Base-by-base conservation (phyloP, 2,329 filamentous ascomycete species). In the Tolypocladium cylindrosporum region DNA sequence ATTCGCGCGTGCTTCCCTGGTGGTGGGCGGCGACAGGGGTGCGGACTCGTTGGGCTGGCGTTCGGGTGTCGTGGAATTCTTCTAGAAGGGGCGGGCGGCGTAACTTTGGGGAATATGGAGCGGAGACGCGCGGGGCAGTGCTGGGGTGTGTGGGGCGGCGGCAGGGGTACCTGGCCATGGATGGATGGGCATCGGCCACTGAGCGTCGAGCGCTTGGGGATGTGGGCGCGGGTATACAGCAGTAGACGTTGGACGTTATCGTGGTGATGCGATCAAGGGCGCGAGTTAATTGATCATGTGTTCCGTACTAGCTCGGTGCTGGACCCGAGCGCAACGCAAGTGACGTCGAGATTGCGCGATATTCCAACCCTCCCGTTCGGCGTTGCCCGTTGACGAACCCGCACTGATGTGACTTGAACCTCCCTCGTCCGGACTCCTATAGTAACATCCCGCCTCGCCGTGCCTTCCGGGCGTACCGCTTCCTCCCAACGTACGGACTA, bases 51-150 rank as follows among this genome's bases (percentile, higher is more conserved):
- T 34, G 1, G 21, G 5, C 27, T 14, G 36, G 9, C 36, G 52
- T 39, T 51, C 36, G 65, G 65, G 61, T 66, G 62, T 63, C 64
- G 63, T 64, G 66, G 67, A 69, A 70, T 66, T 65, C 65, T 70
- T 70, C 68, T 67, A 65, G 68, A 70, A 70, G 67, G 61, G 61
- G 60, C 60, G n/a, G 61, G 57, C 51, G 51, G 56, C 59, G 58
- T 61, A 58, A 51, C 48, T 4, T 21, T 51, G 31, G 48, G 48
- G 48, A 36, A 51, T 8, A 3, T 13, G 16, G 31, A 21, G 48
- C 48, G 31, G 19, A 37, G 48, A 51, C 19, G 48, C 31, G 31
- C 27, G 48, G 48, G 48, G 48, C 48, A 51, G 48, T 51, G 48
- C 31, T 51, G 19, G 9, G 19, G 31, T 14, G 10, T 36, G 48